Evolutionary conservation across 2,329 filamentous ascomycete genomes (phyloP).

Genomic region (Diplodia corticola): DNA sequence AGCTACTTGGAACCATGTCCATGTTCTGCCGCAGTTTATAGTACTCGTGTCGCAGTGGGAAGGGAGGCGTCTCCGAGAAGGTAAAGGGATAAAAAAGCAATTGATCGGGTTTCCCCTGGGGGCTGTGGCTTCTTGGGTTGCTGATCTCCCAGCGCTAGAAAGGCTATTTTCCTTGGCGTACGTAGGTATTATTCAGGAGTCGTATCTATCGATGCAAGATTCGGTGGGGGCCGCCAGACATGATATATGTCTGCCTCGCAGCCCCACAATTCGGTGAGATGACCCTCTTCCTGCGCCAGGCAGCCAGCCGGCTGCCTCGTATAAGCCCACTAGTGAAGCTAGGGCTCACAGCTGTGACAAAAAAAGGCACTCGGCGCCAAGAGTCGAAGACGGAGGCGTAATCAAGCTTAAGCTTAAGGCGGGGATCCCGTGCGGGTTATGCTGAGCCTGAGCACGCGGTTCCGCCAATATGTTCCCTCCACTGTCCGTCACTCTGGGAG

Average conservation of each 20-base stretch:
- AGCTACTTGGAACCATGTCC: not conserved
- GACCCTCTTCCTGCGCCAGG: not conserved
- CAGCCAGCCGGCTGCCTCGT: not conserved
- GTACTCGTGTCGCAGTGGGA: not conserved
- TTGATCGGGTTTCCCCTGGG: not conserved
- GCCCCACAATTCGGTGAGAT: not conserved
- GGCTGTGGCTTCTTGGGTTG: not conserved
- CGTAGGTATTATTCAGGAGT: not conserved
- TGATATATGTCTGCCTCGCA: not conserved
- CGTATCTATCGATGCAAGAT: not conserved
- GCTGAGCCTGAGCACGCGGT: not conserved
- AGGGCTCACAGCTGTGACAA: not conserved
- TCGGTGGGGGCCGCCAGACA: not conserved
- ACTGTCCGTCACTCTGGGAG: not conserved
- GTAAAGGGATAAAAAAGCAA: no score
- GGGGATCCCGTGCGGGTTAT: not conserved
- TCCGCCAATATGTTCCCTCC: not conserved
- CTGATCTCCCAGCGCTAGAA: not conserved
- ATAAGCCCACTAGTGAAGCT: not conserved
- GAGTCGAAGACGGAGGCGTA: not conserved
- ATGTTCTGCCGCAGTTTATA: not conserved
- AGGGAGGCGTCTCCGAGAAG: no score
- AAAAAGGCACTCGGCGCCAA: not conserved
- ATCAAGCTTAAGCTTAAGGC: not conserved
- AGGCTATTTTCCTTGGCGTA: not conserved